Base-by-base conservation (phyloP, 805 yeast species). In the Wilhelminamyces savonicus region DNA sequence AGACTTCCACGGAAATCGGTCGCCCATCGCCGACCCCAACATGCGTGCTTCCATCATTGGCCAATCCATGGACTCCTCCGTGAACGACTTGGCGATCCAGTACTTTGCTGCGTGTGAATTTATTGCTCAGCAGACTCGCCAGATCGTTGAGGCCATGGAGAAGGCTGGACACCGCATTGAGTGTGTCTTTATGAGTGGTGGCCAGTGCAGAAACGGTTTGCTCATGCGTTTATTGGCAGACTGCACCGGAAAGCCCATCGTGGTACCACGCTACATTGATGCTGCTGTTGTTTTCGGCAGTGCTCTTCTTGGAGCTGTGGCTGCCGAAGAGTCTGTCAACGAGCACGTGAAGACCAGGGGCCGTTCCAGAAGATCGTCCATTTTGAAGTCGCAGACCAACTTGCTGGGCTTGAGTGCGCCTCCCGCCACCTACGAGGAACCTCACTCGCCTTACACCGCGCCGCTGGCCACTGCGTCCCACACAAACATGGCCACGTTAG, bases 271-370 rank as follows among this genome's bases (percentile, higher is more conserved):
- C 48, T 88, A 92, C 57, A 87, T 90, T 46, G 97, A 90, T 52
- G 92, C 97, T 1, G 94, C 97, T 2, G 98, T 92, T 23, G 97
- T 92, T 3, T 83, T 90, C 51, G 98, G 98, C 15, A 74, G 96
- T 4, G 97, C 98, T 0, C 64, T 92, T 52, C 68, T 92, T 37
- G 98, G 97, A 22, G 97, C 97, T 2, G 86, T 79, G 38, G 97
- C 97, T 3, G 86, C 92, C 8, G 78, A 80, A 42, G 78, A 73
- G 37, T 69, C 71, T 10, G 70, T 71, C 32, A 35, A 49, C 25
- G 62, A 57, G 42, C 64, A 65, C 41, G 38, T 56, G 24, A 28
- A 34, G 15, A 39, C 50, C 18, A 50, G 46, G 40, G 63, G 64
- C 16, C 54, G 56, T 31, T 49, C 62, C 14, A 54, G 65, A 46